These are phyloP conservation scores for Fusarium chaquense DNA, from an alignment of 2,329 filamentous ascomycete species.

Conservation along the genomic window DNA sequence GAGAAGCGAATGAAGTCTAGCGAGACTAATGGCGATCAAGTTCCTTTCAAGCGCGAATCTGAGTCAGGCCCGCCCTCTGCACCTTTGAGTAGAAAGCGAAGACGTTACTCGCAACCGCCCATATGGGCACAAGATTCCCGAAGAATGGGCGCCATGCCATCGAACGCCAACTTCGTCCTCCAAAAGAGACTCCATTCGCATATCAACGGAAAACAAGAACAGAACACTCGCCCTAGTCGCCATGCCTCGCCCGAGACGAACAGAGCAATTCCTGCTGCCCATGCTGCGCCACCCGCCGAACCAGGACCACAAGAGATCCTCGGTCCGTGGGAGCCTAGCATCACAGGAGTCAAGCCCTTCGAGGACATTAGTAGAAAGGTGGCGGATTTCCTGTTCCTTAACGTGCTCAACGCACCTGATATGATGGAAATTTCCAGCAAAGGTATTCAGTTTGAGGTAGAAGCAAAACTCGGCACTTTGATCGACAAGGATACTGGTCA, in stretches of 20 bases:
- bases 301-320: conserved; percentile 55
- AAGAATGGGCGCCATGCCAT: conserved; percentile 53
- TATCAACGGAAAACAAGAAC: conserved; percentile 56
- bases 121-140: conserved; percentile 62
- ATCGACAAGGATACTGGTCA: conserved; percentile 78
- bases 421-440: conserved; percentile 71
- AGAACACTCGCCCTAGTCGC: conserved; percentile 57
- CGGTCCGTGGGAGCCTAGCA: conserved; percentile 73
- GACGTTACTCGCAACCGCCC: conserved; percentile 55
- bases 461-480: conserved; percentile 90
- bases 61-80: conserved; percentile 50
- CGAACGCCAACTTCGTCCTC: conserved; percentile 48
- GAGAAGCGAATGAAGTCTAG: conserved; percentile 63
- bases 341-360: conserved; percentile 76
- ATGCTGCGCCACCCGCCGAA: conserved; percentile 43
- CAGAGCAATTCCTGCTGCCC: conserved; percentile 33
- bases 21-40: conserved; percentile 59
- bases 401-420: conserved; percentile 76
- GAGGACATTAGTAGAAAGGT: conserved; percentile 81
- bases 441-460: conserved; percentile 86
- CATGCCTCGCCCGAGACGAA: conserved; percentile 49
- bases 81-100: conserved; percentile 56
- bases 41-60: conserved; percentile 41
- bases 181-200: conserved; percentile 46
- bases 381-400: conserved; percentile 83